Conservation (phyloP, 345 rosid genomes). For the Moricandia moricandioides region DNA sequence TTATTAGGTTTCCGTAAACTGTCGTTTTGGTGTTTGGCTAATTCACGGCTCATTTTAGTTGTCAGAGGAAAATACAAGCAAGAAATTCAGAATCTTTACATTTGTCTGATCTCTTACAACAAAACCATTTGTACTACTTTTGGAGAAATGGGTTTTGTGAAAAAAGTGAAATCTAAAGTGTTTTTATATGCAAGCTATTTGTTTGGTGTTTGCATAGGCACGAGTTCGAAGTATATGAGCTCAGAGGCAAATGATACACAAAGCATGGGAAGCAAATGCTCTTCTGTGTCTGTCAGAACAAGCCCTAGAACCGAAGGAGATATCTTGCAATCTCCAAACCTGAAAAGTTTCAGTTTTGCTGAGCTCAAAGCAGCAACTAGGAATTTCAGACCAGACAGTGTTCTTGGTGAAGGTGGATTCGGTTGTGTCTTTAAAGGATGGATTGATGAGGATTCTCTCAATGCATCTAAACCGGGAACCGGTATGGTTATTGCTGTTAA, state of each 20-base stretch:
- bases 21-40: conserved; percentile 19
- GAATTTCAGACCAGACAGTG: conserved; percentile 75
- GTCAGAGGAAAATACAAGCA: not conserved
- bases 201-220: conserved; percentile 45
- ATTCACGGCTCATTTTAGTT: conserved; percentile 13
- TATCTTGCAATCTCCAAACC: conserved; percentile 62
- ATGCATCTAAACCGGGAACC: conserved; percentile 67
- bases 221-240: conserved; percentile 36
- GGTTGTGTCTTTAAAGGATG: conserved; percentile 88
- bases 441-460: conserved; percentile 58
- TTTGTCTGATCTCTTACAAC: conserved; percentile 15
- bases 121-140: not conserved
- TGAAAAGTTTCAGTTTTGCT: conserved; percentile 55
- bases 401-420: conserved; percentile 83
- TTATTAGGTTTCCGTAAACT: conserved; percentile 3
- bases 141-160: conserved; percentile 11
- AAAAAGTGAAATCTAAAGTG: conserved; percentile 13
- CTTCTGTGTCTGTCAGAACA: conserved; percentile 48
- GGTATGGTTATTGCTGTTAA: conserved; percentile 74
- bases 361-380: conserved; percentile 71
- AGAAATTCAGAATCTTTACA: conserved; percentile 6
- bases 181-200: conserved; percentile 8
- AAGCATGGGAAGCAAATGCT: conserved; percentile 45
- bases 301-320: conserved; percentile 69
- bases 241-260: conserved; percentile 41